Evolutionary conservation across 2,329 filamentous ascomycete species (phyloP), one percentile per base, ranked within the genome.

Genomic region (Monosporascus sp.): DNA sequence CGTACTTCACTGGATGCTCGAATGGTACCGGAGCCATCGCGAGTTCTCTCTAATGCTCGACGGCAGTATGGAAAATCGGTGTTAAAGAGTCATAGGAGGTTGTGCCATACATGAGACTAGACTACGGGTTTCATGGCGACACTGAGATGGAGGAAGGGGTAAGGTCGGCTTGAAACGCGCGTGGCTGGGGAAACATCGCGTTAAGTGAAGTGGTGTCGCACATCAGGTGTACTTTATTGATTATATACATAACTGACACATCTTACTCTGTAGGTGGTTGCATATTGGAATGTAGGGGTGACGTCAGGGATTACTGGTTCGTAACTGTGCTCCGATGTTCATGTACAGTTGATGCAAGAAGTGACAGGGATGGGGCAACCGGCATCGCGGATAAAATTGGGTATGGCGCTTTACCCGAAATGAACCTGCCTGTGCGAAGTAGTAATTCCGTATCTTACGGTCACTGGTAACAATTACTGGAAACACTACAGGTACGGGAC

Each of bases 11-110:
- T 31, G 62, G 57, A 46, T 66, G 61, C 49, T 59, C 55, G 46
- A 64, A 66, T 15, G 62, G 63, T 18, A 67, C 60, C 14, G 66
- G 64, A 41, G 65, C 65, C 66, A 67, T 67, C 20, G 48, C 54
- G 54, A 55, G 51, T 43, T 50, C 39, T 50, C 37, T 49, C 31
- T 35, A 14, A 14, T 35, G 31, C 11, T 35, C 31, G 14, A 14
- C n/a, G 24, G 5, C 14, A 6, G 15, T 46, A 17, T 27, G 5
- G 17, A 7, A 22, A 46, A 46, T 9, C 24, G 6, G 5, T 20
- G 18, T 8, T 14, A 14, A 43, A 43, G 39, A 43, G 18, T 43
- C 18, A 20, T 35, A 6, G 11, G 27, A 31, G 11, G 27, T 31
- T 14, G 17, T 43, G 39, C 1, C 20, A 43, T 43, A 43, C 18